These are phyloP conservation scores for Yamadazyma tumulicola DNA, from an alignment of 805 yeast genomes.

Conservation along the genomic window DNA sequence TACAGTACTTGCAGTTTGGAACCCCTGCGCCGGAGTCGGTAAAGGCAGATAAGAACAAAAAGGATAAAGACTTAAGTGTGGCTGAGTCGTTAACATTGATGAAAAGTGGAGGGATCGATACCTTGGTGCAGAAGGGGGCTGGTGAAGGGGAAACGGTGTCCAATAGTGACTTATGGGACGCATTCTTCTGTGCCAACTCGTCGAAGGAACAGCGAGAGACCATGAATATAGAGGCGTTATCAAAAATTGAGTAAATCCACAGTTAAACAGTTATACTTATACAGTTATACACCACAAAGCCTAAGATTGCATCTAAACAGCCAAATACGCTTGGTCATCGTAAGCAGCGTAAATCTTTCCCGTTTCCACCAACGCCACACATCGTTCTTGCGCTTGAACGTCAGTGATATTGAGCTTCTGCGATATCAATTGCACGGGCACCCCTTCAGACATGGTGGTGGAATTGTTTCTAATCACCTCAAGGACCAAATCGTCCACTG, in stretches of 20 bases:
- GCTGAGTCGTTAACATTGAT: slow-evolving; percentile 55
- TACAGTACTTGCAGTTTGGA: slow-evolving; percentile 30
- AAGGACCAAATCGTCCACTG: slow-evolving; percentile 40
- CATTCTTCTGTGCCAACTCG: slow-evolving; percentile 44
- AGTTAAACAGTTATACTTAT: background rate
- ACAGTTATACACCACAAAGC: background rate
- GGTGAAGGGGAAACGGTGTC: slow-evolving; percentile 59
- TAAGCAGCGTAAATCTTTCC: slow-evolving; percentile 69
- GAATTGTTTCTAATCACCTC: slow-evolving; percentile 49
- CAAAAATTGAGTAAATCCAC: slow-evolving; percentile 3
- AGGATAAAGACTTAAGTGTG: slow-evolving; percentile 19
- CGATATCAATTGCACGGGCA: slow-evolving; percentile 60
- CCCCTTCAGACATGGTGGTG: slow-evolving; percentile 68
- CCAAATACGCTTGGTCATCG: slow-evolving; percentile 61
- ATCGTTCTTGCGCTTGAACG: slow-evolving; percentile 46
- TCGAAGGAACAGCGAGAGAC: slow-evolving; percentile 11
- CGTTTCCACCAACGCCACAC: slow-evolving; percentile 56
- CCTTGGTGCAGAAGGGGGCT: slow-evolving; percentile 40
- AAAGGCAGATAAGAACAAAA: background rate
- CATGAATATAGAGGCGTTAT: slow-evolving; percentile 14
- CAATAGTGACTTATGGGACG: slow-evolving; percentile 58
- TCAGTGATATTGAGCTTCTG: slow-evolving; percentile 51
- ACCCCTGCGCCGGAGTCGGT: background rate
- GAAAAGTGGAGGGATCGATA: slow-evolving; percentile 47
- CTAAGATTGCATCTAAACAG: slow-evolving; percentile 36